Conservation (phyloP, 2,329 filamentous ascomycete genomes). For the Epichloe aotearoae region DNA sequence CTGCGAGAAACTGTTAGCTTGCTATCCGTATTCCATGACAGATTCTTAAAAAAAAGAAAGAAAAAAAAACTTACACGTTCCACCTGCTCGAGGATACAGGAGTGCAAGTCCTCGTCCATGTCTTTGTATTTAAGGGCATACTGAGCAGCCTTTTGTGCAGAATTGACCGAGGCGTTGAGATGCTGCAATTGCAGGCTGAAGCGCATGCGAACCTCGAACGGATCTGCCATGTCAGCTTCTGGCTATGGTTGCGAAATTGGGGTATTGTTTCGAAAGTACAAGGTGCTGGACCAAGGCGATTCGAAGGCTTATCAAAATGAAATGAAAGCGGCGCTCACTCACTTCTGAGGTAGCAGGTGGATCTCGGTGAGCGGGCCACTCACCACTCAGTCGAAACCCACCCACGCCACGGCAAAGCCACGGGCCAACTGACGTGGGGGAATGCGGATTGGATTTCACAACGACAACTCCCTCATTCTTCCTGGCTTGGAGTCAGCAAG, state of each 20-base stretch:
- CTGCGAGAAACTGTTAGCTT: slow-evolving; percentile 23
- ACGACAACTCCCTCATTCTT: background rate
- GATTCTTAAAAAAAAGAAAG: background rate
- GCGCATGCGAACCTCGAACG: slow-evolving; percentile 96
- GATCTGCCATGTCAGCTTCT: slow-evolving; percentile 47
- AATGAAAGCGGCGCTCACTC: background rate
- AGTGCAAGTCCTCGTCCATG: slow-evolving; percentile 94
- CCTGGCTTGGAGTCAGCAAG: background rate
- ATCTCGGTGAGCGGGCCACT: too few relatives aligned
- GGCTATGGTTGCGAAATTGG: background rate
- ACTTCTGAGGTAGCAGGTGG: background rate
- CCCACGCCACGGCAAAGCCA: background rate
- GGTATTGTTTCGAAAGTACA: background rate
- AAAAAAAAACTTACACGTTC: slow-evolving; percentile 46
- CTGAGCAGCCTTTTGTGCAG: slow-evolving; percentile 81
- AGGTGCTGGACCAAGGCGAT: background rate
- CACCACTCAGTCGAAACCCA: background rate
- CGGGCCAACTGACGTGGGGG: background rate
- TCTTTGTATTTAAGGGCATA: slow-evolving; percentile 91
- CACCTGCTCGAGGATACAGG: slow-evolving; percentile 90
- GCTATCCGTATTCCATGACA: background rate
- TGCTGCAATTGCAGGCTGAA: slow-evolving; percentile 85
- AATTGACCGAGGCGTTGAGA: slow-evolving; percentile 79
- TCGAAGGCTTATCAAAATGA: background rate
- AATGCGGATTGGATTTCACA: background rate